Conservation (phyloP, 1,284 basidiomycete genomes). For the Meira nashicola region DNA sequence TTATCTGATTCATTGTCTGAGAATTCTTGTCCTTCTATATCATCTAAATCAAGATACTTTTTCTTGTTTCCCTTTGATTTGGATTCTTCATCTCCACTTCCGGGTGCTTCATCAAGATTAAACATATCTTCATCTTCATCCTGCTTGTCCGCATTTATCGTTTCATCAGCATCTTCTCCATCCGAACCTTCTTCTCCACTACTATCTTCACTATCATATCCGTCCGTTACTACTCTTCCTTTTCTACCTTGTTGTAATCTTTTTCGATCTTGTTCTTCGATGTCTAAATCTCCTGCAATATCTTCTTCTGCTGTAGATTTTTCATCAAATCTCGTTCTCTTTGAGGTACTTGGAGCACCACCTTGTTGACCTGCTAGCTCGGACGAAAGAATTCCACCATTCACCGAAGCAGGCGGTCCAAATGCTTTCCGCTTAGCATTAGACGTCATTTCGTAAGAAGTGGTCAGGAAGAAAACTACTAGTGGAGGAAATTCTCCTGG, state of each 20-base stretch:
- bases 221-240: slow-evolving; percentile 61
- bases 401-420: slow-evolving; percentile 1
- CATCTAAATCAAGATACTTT: slow-evolving; percentile 62
- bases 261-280: slow-evolving; percentile 40
- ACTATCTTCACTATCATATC: slow-evolving; percentile 80
- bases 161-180: slow-evolving; percentile 38
- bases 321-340: slow-evolving; percentile 5
- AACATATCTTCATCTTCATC: slow-evolving; percentile 76
- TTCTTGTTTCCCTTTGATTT: slow-evolving; percentile 9
- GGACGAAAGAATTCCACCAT: not conserved
- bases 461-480: no score
- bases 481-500: no score
- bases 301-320: not conserved
- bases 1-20: slow-evolving; percentile 22
- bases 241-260: slow-evolving; percentile 34
- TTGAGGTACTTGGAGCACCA: slow-evolving; percentile 9
- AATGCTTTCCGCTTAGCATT: slow-evolving; percentile 4
- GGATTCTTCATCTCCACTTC: slow-evolving; percentile 13
- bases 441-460: not conserved
- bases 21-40: slow-evolving; percentile 63
- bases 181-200: slow-evolving; percentile 60
- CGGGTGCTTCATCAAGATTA: slow-evolving; percentile 53
- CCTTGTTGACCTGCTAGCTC: slow-evolving; percentile 6
- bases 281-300: slow-evolving; percentile 32
- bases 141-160: slow-evolving; percentile 9